These are phyloP conservation scores for Aureobasidium sp. DNA, from an alignment of 2,329 filamentous ascomycete species.

Conservation along the genomic window DNA sequence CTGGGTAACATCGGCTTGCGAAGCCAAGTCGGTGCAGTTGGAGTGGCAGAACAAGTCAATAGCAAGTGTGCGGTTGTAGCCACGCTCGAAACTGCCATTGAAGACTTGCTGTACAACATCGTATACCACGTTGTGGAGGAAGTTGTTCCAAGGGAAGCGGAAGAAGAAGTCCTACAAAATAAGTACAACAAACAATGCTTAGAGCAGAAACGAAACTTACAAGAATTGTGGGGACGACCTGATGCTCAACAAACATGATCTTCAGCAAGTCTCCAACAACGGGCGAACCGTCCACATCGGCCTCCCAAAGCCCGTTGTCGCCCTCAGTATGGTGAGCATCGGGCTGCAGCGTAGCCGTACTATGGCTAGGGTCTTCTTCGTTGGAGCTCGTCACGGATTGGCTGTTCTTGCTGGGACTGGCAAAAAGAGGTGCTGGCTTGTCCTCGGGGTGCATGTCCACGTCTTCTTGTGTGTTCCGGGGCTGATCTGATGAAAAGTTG, in stretches of 20 bases:
- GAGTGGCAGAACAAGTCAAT: conserved; percentile 67
- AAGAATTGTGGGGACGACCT: conserved; percentile 90
- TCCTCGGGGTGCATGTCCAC: conserved; percentile 53
- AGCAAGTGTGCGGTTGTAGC: conserved; percentile 82
- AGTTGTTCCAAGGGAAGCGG: conserved; percentile 98
- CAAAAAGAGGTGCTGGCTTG: conserved; percentile 61
- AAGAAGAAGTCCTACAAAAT: conserved; percentile 85
- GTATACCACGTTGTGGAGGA: conserved; percentile 97
- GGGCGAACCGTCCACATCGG: conserved; percentile 56
- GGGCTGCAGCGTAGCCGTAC: conserved; percentile 19
- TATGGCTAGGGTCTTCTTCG: conserved; percentile 17
- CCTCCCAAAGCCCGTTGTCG: conserved; percentile 41
- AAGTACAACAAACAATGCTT: background rate
- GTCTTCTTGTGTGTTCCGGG: conserved; percentile 22
- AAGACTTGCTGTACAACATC: conserved; percentile 99
- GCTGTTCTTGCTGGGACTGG: conserved; percentile 31
- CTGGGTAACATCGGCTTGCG: conserved; percentile 80
- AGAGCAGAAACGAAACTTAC: conserved; percentile 48
- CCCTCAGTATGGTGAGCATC: conserved; percentile 12
- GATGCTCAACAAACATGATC: conserved; percentile 90
- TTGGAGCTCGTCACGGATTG: conserved; percentile 13
- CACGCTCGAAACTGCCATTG: conserved; percentile 94
- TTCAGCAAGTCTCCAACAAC: conserved; percentile 94
- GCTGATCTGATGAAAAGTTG: conserved; percentile 26
- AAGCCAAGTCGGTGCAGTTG: conserved; percentile 28